Evolutionary conservation across 1,284 basidiomycete genomes (phyloP), one percentile per base, ranked within the genome.

Genomic region (Cronartium quercuum): DNA sequence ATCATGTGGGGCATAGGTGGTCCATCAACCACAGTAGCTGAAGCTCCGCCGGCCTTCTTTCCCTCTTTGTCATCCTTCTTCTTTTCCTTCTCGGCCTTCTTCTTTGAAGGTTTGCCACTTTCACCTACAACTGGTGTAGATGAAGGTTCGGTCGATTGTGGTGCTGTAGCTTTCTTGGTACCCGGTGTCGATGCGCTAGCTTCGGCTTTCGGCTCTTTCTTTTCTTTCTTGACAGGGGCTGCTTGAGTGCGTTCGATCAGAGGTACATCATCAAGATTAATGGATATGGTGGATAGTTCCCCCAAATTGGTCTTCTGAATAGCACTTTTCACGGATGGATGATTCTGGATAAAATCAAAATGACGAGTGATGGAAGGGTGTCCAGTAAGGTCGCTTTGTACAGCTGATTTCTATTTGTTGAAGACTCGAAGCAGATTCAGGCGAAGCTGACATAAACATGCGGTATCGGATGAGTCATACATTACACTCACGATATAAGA

Each of bases 1-100:
- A 97, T 91, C 92, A 96, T 95, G 62, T 91, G 92, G 9, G 93
- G 94, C 35, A 88, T 83, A 57, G 92, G 91, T 78, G 90, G 90
- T 12, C 89, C 87, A 24, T 87, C 85, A 76, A 90, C 90, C 70
- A 87, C 82, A 41, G 83, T 81, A 1, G 81, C 81, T 3, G 82
- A 76, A 55, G 84, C 81, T 34, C 80, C 80, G 55, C 81, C 78
- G 44, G 78, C 77, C 68, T 84, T 82, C 77, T 84, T 84, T 12
- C 82, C 83, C 69, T 82, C 83, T 78, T 85, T 84, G 78, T 85
- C 86, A 34, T 80, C 77, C 47, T 80, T 78, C 58, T 81, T 82
- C 12, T 66, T 68, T 63, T 75, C 60, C 5, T 66, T 70, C 9
- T 62, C 69, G 18, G 66, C 58, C 44, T 75, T 60, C 66, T 62